phyloP scores from a whole-genome alignment of 1,139 yeast genomes.

The Debaryomycetaceae sp. region DNA sequence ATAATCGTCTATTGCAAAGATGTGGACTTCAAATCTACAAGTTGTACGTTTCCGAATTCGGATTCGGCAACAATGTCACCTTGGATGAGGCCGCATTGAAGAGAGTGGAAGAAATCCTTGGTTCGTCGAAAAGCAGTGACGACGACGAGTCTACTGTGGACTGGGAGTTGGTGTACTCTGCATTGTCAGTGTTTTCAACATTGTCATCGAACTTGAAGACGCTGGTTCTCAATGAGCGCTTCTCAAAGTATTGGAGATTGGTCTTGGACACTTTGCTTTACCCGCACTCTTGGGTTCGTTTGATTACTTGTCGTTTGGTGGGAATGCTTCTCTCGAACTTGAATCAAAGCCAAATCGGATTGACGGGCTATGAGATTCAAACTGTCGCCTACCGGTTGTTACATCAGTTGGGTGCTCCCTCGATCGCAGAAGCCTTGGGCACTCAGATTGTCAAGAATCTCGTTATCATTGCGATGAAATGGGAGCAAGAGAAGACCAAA shows the following conservation, averaged over 20 bases:
- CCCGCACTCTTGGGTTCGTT: conserved; percentile 92
- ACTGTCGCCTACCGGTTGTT: conserved; percentile 62
- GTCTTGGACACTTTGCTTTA: conserved; percentile 59
- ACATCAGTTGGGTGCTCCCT: conserved; percentile 80
- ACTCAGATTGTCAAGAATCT: conserved; percentile 65
- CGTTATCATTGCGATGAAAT: conserved; percentile 54
- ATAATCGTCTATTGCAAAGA: conserved; percentile 54
- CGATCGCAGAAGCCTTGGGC: conserved; percentile 61
- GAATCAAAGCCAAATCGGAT: conserved; percentile 28
- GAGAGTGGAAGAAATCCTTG: conserved; percentile 35
- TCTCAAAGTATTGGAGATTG: conserved; percentile 45
- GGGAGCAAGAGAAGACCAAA: conserved; percentile 48
- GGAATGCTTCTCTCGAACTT: conserved; percentile 46
- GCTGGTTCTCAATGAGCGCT: conserved; percentile 25
- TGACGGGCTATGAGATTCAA: conserved; percentile 46
- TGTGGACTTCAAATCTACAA: conserved; percentile 79
- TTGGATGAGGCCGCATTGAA: conserved; percentile 38
- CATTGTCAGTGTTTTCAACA: conserved; percentile 51
- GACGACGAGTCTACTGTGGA: conserved; percentile 34
- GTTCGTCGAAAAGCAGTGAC: conserved; percentile 26
- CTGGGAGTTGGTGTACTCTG: conserved; percentile 78
- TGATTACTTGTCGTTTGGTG: conserved; percentile 60
- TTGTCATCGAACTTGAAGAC: conserved; percentile 28
- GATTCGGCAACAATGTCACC: conserved; percentile 31
- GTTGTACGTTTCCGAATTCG: conserved; percentile 51